Evolutionary conservation across 768 basidiomycete species (phyloP), one percentile per base, ranked within the genome.

Genomic region (Calvatia gigantea): DNA sequence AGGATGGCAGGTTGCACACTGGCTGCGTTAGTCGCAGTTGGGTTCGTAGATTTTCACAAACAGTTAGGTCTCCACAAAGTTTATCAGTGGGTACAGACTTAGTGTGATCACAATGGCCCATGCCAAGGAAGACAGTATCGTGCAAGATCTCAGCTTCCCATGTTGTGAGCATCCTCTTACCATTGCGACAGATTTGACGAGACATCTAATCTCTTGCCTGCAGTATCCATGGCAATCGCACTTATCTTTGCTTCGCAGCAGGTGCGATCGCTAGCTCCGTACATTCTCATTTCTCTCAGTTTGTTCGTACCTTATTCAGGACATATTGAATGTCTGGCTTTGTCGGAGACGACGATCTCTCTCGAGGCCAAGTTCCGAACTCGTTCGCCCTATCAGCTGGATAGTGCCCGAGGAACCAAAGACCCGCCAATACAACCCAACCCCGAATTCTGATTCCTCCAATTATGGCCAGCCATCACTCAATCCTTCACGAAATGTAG

Each of bases 81-180:
- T 56, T 12, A 56, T n/a, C n/a, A 2, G 19, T 21, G 6, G 12
- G 4, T 39, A 7, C 17, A 49, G 54, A 41, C 47, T 49, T 5
- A 49, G 45, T 0, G 38, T 38, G 42, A 47, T 55, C n/a, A 55
- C 54, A 11, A 27, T 46, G 33, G 54, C 35, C 4, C 27, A 38
- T n/a, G 35, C 23, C 5, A 28, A 38, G 29, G n/a, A 33, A 2
- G 45, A 47, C 35, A 55, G 27, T 8, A 9, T 47, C 19, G 45
- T 31, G 6, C 54, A 55, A 28, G 54, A 46, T 28, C 54, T 55
- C 35, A 55, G 44, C 9, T 55, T 55, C 35, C 44, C 54, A 12
- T 47, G 44, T 28, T 39, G 54, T 55, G 28, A 55, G 54, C 15
- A 8, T 2, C 12, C 3, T 19, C 31, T 32, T 12, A 12, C 6